phyloP scores from a whole-genome alignment of 2,329 filamentous ascomycete genomes.

The Xylariaceae sp. region DNA sequence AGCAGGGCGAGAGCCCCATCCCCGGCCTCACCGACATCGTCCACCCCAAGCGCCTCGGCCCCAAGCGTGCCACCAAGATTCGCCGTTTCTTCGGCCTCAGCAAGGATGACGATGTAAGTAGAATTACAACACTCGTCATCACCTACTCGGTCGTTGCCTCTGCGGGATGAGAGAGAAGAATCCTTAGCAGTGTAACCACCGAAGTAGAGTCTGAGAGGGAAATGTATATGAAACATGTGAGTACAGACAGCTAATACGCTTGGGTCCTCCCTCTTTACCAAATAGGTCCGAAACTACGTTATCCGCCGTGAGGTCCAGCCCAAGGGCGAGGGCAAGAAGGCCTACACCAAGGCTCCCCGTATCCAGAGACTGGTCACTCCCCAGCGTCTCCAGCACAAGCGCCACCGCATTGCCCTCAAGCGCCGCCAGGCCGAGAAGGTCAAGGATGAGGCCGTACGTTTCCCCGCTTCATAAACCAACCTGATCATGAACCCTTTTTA shows the following conservation, averaged over 20 bases:
- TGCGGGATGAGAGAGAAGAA: slow-evolving; percentile 36
- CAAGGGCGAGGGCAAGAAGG: slow-evolving; percentile 94
- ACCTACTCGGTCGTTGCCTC: slow-evolving; percentile 57
- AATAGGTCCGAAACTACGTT: slow-evolving; percentile 97
- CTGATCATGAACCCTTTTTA: slow-evolving; percentile 2
- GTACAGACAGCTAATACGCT: slow-evolving; percentile 35
- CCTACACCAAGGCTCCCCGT: slow-evolving; percentile 99
- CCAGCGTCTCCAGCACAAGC: slow-evolving; percentile 99
- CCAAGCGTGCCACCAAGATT: slow-evolving; percentile 99
- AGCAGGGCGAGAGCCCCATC: slow-evolving; percentile 93
- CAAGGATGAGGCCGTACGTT: slow-evolving; percentile 96
- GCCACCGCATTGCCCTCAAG: slow-evolving; percentile 96
- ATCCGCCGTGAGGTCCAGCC: slow-evolving; percentile 97
- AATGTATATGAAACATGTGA: slow-evolving; percentile 16
- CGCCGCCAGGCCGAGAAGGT: slow-evolving; percentile 92
- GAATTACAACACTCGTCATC: slow-evolving; percentile 57
- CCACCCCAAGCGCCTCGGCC: slow-evolving; percentile 97
- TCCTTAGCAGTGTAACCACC: slow-evolving; percentile 44
- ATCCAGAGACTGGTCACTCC: slow-evolving; percentile 99
- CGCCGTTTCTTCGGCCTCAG: slow-evolving; percentile 98
- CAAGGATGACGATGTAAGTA: slow-evolving; percentile 99
- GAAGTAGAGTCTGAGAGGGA: slow-evolving; percentile 34
- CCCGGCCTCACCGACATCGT: slow-evolving; percentile 96
- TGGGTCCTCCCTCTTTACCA: slow-evolving; percentile 24
- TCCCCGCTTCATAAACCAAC: neutral